Percentiles rank a stretch among this genome's conserved stretches.
These are phyloP conservation scores for Sphaerulina vaccinii DNA, from an alignment of 2,329 filamentous ascomycete genomes.

Conservation along the genomic window DNA sequence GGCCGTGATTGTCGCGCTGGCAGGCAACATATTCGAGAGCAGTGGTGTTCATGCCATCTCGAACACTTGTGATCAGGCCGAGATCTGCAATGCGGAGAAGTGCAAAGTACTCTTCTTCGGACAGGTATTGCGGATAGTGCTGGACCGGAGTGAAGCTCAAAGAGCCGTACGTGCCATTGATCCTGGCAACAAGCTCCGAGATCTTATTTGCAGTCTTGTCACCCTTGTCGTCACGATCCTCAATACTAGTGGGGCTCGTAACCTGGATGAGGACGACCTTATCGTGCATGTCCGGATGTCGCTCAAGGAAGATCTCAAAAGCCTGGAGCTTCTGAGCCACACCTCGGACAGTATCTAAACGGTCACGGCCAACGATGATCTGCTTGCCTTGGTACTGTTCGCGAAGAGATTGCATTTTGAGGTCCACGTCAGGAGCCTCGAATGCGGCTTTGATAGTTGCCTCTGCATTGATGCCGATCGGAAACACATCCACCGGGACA, in stretches of 20 bases:
- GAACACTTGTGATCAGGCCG: constrained; percentile 89
- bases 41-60: constrained; percentile 97
- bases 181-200: constrained; percentile 83
- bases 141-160: constrained; percentile 87
- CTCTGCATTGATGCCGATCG: constrained; percentile 88
- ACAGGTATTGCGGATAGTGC: constrained; percentile 91
- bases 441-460: constrained; percentile 75
- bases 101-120: constrained; percentile 88
- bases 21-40: constrained; percentile 92
- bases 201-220: constrained; percentile 86
- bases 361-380: constrained; percentile 90
- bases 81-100: constrained; percentile 88
- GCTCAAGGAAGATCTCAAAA: constrained; percentile 86
- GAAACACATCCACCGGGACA: constrained; percentile 88
- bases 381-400: constrained; percentile 84
- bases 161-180: constrained; percentile 88
- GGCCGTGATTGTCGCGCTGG: constrained; percentile 81
- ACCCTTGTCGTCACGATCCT: constrained; percentile 67
- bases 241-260: constrained; percentile 70
- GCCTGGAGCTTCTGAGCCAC: constrained; percentile 95
- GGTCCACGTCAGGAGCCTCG: constrained; percentile 62
- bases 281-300: constrained; percentile 87
- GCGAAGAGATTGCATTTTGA: constrained; percentile 69
- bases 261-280: constrained; percentile 94
- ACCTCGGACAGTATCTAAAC: constrained; percentile 88